phyloP scores from a whole-genome alignment of 192 early-diverging fungal genomes.

The Mortierella claussenii region DNA sequence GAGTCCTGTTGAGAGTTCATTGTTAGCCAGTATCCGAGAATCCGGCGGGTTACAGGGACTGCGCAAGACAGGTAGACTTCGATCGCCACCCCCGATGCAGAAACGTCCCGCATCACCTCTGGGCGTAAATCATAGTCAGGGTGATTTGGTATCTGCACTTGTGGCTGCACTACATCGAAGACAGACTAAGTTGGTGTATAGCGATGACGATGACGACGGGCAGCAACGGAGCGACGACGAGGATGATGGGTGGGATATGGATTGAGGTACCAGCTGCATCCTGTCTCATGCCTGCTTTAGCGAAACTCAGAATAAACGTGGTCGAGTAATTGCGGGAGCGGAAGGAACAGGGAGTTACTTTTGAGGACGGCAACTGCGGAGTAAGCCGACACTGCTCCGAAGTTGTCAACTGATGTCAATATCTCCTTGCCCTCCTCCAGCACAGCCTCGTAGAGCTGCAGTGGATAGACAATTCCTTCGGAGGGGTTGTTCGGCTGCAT shows the following conservation, averaged over 20 bases:
- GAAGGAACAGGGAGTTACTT: background rate
- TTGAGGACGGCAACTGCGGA: no score
- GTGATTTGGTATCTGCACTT: constrained; percentile 46
- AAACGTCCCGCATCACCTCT: constrained; percentile 5
- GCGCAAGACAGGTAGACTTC: constrained; percentile 48
- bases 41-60: constrained; percentile 42
- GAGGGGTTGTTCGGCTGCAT: no score
- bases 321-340: background rate
- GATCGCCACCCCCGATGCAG: constrained; percentile 29
- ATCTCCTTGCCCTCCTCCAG: no score
- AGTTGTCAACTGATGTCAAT: no score
- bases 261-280: no score
- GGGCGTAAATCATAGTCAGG: constrained; percentile 11
- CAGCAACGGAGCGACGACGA: constrained; percentile 18
- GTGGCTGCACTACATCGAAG: constrained; percentile 40
- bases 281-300: no score
- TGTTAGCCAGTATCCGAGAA: constrained; percentile 46
- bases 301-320: background rate
- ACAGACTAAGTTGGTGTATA: constrained; percentile 48
- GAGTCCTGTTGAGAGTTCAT: constrained; percentile 26
- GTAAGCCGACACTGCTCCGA: no score
- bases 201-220: constrained; percentile 32
- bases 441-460: no score
- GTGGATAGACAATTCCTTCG: no score
- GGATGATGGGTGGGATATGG: constrained; percentile 47